Conservation (phyloP, 495 filamentous ascomycete genomes). For the Neurospora africana region DNA sequence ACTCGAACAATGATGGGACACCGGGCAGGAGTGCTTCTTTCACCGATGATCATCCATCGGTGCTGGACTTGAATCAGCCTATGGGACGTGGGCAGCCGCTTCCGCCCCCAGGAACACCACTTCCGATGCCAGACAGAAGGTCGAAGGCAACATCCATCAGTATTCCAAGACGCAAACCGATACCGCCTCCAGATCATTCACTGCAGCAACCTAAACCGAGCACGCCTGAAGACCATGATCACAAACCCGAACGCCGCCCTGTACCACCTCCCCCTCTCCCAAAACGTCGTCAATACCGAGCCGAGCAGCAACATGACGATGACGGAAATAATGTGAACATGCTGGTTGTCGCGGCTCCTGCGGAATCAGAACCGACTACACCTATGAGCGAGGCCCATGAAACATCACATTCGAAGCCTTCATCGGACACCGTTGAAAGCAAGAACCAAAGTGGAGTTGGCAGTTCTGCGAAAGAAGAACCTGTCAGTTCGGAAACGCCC, state of each 20-base stretch:
- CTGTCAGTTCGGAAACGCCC: background rate
- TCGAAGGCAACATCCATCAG: slow-evolving; percentile 44
- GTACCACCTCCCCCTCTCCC: slow-evolving; percentile 36
- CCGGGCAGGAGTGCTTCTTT: slow-evolving; percentile 9
- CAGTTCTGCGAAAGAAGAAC: background rate
- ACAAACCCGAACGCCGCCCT: slow-evolving; percentile 26
- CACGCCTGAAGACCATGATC: slow-evolving; percentile 17
- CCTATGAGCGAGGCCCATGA: slow-evolving; percentile 23
- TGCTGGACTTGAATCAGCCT: slow-evolving; percentile 47
- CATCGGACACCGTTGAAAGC: slow-evolving; percentile 32
- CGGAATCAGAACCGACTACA: slow-evolving; percentile 46
- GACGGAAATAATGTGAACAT: slow-evolving; percentile 41
- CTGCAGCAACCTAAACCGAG: slow-evolving; percentile 13
- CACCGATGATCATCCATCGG: slow-evolving; percentile 14
- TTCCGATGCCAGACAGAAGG: slow-evolving; percentile 45
- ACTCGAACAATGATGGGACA: slow-evolving; percentile 26
- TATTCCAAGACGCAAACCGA: slow-evolving; percentile 42
- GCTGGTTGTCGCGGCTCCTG: slow-evolving; percentile 49
- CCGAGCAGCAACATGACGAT: slow-evolving; percentile 16
- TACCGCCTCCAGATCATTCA: slow-evolving; percentile 29
- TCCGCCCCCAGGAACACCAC: slow-evolving; percentile 60
- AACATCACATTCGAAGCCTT: slow-evolving; percentile 29
- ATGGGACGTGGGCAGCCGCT: slow-evolving; percentile 67
- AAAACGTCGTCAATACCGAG: slow-evolving; percentile 14
- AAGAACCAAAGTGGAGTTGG: background rate